Conservation (phyloP, 164 flowering plant genomes). For the Nymphaea colorata region DNA sequence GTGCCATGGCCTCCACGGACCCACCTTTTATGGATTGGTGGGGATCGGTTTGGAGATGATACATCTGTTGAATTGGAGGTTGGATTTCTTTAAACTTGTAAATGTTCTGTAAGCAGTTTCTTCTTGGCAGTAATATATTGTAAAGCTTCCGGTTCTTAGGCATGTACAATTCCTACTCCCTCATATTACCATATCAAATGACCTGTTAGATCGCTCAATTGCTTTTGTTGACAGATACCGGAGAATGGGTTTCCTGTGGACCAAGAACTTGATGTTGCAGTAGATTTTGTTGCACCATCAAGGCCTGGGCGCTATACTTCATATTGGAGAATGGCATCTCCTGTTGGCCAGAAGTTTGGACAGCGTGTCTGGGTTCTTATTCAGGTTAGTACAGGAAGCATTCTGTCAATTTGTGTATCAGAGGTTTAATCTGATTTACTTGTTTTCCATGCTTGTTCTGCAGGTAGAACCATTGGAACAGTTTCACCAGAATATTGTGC, state of each 20-base stretch:
- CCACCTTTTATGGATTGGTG: conserved; percentile 72
- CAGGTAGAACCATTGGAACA: conserved; percentile 35
- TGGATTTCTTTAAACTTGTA: neutral
- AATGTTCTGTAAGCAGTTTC: neutral
- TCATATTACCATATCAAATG: too few species aligned
- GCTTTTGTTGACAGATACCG: conserved; percentile 34
- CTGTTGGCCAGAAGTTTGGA: conserved; percentile 64
- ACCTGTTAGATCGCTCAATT: neutral
- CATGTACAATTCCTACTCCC: too few species aligned
- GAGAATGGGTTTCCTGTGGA: conserved; percentile 30
- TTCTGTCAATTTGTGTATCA: neutral
- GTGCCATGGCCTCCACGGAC: conserved; percentile 50
- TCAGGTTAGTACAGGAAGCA: conserved; percentile 27
- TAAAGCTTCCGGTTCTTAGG: neutral
- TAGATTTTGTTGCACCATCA: conserved; percentile 67
- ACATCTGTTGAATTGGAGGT: conserved; percentile 49
- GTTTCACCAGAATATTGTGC: conserved; percentile 12
- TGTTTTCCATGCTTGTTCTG: neutral
- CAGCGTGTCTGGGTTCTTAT: conserved; percentile 91
- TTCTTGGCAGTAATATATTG: neutral
- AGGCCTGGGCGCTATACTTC: conserved; percentile 75
- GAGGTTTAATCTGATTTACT: neutral
- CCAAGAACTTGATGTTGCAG: conserved; percentile 54
- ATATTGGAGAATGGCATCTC: conserved; percentile 75
- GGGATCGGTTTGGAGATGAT: conserved; percentile 33